Base-by-base conservation (phyloP, 176 grass and related monocot genomes). In the Dactylis glomerata region DNA sequence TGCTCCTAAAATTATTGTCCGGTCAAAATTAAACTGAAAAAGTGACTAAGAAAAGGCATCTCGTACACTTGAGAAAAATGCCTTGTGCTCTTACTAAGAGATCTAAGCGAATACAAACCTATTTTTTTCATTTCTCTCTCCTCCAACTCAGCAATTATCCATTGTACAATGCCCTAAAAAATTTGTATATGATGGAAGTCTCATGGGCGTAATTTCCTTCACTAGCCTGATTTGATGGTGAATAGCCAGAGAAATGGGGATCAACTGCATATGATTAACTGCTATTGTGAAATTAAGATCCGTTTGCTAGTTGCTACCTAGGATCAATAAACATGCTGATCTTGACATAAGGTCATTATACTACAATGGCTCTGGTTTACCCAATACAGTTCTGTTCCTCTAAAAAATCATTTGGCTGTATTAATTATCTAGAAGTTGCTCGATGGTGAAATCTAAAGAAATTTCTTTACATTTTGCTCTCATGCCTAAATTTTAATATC, bases 141-240 rank as follows among this genome's bases (percentile, higher is more conserved):
- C 41, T 46, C 3, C 44, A 14, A 14, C 44, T 46, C 44, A 13
- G 44, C 44, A 46, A 46, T 46, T 46, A 46, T 46, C 44, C 44
- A 46, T 46, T 13, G 44, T 46, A 14, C 44, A 40, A 44, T 12
- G 41, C 41, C 41, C 9, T 44, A 41, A 44, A 83, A 73, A 23
- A 8, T 16, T 13, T 8, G 26, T 19, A 10, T 76, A 57, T 20
- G 28, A 38, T 30, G 52, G 56, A 34, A 3, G 11, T 57, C n/a
- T 64, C 23, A 8, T 14, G 36, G 12, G 45, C 11, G 3, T 49
- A 17, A 9, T 83, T 80, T 30, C 9, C 6, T 79, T 74, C 55
- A n/a, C 15, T 80, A 55, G 36, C 68, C 57, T 67, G n/a, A 45
- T 74, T 85, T 84, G 28, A 75, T 85, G 41, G 11, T 76, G n/a